A percentile compares a stretch with the other conserved stretches of the same genome.
phyloP scores from a whole-genome alignment of 495 filamentous ascomycete genomes.

The Xeromyces bisporus region DNA sequence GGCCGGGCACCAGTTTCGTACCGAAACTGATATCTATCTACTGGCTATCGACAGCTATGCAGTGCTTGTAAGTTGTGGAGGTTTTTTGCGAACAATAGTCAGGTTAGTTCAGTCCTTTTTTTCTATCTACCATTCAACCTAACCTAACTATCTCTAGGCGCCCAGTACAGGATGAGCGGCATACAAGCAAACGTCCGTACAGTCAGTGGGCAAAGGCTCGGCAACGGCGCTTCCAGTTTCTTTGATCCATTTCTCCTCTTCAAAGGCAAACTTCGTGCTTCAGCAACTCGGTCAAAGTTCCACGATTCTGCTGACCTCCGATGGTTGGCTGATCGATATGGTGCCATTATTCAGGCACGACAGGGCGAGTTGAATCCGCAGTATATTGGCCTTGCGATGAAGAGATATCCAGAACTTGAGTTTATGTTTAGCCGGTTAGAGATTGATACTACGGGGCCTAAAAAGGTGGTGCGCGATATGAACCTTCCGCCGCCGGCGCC shows the following conservation, averaged over 20 bases:
- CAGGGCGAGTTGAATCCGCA: constrained; percentile 1
- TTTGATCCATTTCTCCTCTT: constrained; percentile 11
- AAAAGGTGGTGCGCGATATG: constrained; percentile 2
- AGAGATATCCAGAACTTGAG: constrained; percentile 5
- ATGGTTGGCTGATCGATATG: constrained; percentile 4
- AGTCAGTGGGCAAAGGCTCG: constrained; percentile 6
- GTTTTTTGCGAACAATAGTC: too few species aligned
- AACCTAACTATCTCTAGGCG: constrained; percentile 4
- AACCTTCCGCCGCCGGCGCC: constrained; percentile 3
- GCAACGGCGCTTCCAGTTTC: constrained; percentile 6
- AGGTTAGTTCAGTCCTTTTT: too few species aligned
- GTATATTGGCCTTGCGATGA: constrained; percentile 6
- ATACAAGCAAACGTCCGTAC: constrained; percentile 3
- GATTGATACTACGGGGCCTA: constrained; percentile 2
- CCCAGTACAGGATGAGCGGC: constrained; percentile 4
- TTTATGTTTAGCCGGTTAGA: constrained; percentile 3
- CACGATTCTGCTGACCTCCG: constrained; percentile 11
- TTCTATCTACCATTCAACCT: too few species aligned
- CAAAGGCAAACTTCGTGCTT: constrained; percentile 14
- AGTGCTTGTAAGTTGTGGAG: too few species aligned
- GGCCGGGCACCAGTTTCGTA: too few species aligned
- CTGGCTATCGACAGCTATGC: too few species aligned
- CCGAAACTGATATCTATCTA: too few species aligned
- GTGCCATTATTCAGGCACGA: constrained; percentile 2
- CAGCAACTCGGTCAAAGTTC: constrained; percentile 8